phyloP scores from a whole-genome alignment of 2,329 filamentous ascomycete genomes.

The Exophiala xenobiotica region DNA sequence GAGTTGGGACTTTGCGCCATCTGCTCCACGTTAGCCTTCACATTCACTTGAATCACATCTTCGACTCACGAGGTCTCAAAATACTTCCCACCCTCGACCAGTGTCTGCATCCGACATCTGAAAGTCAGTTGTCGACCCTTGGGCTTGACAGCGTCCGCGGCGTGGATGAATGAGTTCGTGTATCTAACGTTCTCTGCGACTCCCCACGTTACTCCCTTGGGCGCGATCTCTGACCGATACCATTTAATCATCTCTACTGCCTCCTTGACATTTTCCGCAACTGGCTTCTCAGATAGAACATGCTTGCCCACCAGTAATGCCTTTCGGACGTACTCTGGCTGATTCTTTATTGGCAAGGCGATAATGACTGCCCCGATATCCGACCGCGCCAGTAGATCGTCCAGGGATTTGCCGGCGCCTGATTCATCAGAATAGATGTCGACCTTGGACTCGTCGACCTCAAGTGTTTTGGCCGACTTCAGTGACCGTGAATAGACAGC shows the following conservation, averaged over 20 bases:
- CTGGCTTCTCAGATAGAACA: conserved; percentile 59
- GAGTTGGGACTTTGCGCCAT: conserved; percentile 57
- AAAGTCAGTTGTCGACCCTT: conserved; percentile 54
- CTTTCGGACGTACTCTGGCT: conserved; percentile 52
- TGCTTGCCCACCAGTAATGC: conserved; percentile 55
- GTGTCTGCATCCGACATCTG: conserved; percentile 46
- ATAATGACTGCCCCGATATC: conserved; percentile 55
- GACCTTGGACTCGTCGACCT: conserved; percentile 38
- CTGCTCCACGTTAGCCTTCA: conserved; percentile 42
- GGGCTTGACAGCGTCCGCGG: conserved; percentile 45
- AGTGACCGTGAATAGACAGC: conserved; percentile 61
- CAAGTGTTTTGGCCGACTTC: conserved; percentile 51
- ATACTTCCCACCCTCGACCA: conserved; percentile 56
- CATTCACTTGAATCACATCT: conserved; percentile 1
- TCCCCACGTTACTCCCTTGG: conserved; percentile 43
- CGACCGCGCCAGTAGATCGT: conserved; percentile 47
- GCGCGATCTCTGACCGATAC: conserved; percentile 47
- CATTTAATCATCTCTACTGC: conserved; percentile 53
- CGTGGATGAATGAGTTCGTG: conserved; percentile 48
- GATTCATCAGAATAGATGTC: conserved; percentile 59
- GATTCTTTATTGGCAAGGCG: conserved; percentile 54
- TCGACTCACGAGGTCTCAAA: conserved; percentile 40
- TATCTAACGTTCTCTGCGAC: conserved; percentile 61
- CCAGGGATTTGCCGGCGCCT: conserved; percentile 44
- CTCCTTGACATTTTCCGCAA: conserved; percentile 54